These are phyloP conservation scores for Phytopythium oedochilum DNA, from an alignment of 352 stramenopile species.

Conservation along the genomic window DNA sequence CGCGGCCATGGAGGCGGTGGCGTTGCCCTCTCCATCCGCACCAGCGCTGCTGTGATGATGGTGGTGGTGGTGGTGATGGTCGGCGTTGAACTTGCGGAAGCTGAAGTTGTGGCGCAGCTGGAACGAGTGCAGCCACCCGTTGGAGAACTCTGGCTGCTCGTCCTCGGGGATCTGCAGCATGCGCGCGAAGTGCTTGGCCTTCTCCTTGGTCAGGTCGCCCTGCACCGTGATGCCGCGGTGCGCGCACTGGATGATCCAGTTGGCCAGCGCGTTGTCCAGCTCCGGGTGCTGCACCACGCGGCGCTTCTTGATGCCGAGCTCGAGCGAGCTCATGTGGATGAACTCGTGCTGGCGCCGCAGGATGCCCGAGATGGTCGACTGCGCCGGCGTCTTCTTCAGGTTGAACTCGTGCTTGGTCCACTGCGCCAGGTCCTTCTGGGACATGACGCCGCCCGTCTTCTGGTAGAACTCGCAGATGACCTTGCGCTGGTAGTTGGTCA, in stretches of 20 bases:
- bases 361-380: constrained; percentile 84
- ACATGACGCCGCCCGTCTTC: constrained; percentile 77
- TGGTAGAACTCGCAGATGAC: constrained; percentile 83
- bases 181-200: constrained; percentile 78
- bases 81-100: constrained; percentile 78
- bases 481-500: constrained; percentile 84
- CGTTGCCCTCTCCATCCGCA: neutral
- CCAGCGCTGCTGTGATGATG: neutral
- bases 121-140: constrained; percentile 78
- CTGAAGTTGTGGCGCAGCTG: constrained; percentile 82
- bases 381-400: constrained; percentile 74
- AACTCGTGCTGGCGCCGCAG: constrained; percentile 79
- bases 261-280: constrained; percentile 73
- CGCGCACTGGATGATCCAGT: constrained; percentile 85
- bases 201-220: constrained; percentile 83
- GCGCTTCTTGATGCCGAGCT: constrained; percentile 80
- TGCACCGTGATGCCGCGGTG: constrained; percentile 74
- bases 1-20: neutral
- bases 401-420: constrained; percentile 87
- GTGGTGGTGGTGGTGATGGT: constrained; percentile 27
- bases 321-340: constrained; percentile 77
- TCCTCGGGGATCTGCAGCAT: constrained; percentile 75
- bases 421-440: constrained; percentile 81
- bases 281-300: constrained; percentile 77
- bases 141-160: constrained; percentile 78